Conservation (phyloP, 2,329 filamentous ascomycete species). For the Fusarium bulbicola region DNA sequence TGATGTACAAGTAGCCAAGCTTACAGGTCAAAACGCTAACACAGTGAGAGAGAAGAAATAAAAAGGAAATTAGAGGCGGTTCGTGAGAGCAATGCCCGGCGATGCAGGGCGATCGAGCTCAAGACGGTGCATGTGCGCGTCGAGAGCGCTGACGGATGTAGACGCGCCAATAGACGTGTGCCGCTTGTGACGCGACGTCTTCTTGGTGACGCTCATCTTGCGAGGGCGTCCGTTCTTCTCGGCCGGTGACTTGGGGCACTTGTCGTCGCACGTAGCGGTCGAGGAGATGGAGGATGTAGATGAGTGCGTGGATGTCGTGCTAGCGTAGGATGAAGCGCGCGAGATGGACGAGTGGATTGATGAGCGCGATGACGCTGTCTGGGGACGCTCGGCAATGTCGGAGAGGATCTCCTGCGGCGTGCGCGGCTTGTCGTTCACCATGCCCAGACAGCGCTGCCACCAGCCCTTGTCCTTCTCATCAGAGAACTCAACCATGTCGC, state of each 20-base stretch:
- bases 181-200: constrained; percentile 37
- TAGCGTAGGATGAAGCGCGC: constrained; percentile 41
- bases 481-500: constrained; percentile 40
- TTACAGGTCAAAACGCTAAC: neutral
- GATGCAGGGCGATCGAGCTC: constrained; percentile 43
- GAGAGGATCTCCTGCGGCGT: constrained; percentile 43
- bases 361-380: constrained; percentile 21
- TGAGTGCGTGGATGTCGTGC: constrained; percentile 33
- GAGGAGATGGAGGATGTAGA: constrained; percentile 41
- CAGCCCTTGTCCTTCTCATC: constrained; percentile 41
- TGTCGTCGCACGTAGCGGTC: constrained; percentile 26
- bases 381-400: constrained; percentile 37
- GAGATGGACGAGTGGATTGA: constrained; percentile 41
- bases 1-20: constrained; percentile 28
- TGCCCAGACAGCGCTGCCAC: constrained; percentile 43
- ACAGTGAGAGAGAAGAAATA: neutral
- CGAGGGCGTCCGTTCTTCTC: constrained; percentile 41
- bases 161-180: constrained; percentile 34
- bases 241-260: constrained; percentile 25
- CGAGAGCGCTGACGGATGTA: constrained; percentile 36
- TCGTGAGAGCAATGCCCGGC: constrained; percentile 42
- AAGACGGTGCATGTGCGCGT: constrained; percentile 40
- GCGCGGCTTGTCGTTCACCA: constrained; percentile 34
- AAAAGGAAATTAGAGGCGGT: constrained; percentile 33
- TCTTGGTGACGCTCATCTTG: constrained; percentile 44